Percentiles rank a stretch among this genome's conserved stretches.
phyloP scores from a whole-genome alignment of 441 rosid species.

The Jatropha podagrica region DNA sequence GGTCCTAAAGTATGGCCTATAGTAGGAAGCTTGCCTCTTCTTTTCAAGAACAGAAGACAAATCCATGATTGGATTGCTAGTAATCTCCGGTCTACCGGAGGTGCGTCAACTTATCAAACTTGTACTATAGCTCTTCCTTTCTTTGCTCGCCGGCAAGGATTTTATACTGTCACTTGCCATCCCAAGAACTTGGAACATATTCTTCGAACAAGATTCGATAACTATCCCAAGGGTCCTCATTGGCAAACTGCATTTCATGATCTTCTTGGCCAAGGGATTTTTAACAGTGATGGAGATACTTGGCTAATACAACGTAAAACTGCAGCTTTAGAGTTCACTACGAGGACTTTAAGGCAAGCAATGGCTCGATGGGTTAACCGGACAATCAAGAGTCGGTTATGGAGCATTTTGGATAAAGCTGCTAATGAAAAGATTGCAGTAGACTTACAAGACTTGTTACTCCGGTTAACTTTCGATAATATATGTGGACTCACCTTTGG shows the following conservation, averaged over 20 bases:
- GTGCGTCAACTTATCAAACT: constrained; percentile 76
- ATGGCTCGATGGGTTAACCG: constrained; percentile 95
- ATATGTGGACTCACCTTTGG: constrained; percentile 94
- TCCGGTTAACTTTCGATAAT: constrained; percentile 86
- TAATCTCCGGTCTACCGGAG: constrained; percentile 69
- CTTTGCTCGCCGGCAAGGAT: constrained; percentile 72
- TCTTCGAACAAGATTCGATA: constrained; percentile 78
- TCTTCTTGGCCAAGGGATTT: constrained; percentile 86
- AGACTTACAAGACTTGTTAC: constrained; percentile 82
- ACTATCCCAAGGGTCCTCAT: constrained; percentile 87
- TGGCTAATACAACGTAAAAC: constrained; percentile 96
- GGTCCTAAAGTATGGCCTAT: constrained; percentile 76
- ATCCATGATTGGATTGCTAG: constrained; percentile 85
- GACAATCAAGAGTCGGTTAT: constrained; percentile 75
- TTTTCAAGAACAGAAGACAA: constrained; percentile 54
- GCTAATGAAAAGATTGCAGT: constrained; percentile 41
- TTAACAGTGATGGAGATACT: constrained; percentile 91
- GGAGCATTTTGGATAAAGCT: constrained; percentile 64
- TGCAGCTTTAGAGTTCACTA: constrained; percentile 92
- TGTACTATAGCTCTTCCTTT: constrained; percentile 73
- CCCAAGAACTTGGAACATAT: constrained; percentile 89
- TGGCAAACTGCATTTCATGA: constrained; percentile 91
- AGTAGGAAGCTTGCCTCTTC: constrained; percentile 69
- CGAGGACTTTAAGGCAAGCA: constrained; percentile 83
- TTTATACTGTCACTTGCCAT: constrained; percentile 88